phyloP scores from a whole-genome alignment of 441 rosid genomes.

The Eruca vesicaria region DNA sequence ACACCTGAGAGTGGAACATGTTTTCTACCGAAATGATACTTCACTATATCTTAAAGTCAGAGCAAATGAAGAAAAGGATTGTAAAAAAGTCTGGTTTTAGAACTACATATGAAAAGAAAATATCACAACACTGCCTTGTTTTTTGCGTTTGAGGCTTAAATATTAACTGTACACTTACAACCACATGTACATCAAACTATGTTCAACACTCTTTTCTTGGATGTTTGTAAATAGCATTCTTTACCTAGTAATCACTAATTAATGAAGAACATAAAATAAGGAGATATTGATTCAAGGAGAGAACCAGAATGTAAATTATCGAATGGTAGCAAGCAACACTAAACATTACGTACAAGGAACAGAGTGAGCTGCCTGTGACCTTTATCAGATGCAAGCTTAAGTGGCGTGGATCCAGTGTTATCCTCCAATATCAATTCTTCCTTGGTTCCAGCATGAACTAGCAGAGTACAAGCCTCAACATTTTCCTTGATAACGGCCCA shows the following conservation, averaged over 20 bases:
- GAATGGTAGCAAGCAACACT: constrained; percentile 24
- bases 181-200: neutral
- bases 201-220: neutral
- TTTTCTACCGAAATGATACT: neutral
- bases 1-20: constrained; percentile 1
- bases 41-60: neutral
- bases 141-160: neutral
- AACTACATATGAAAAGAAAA: neutral
- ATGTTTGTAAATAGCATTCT: neutral
- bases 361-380: constrained; percentile 86
- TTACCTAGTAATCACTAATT: neutral
- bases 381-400: constrained; percentile 84
- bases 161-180: neutral
- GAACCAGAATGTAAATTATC: neutral
- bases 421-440: constrained; percentile 67
- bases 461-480: constrained; percentile 75
- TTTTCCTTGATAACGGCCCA: constrained; percentile 89
- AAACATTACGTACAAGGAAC: constrained; percentile 81
- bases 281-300: neutral
- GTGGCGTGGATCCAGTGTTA: constrained; percentile 82
- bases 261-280: neutral
- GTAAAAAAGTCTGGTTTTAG: neutral
- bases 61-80: neutral
- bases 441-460: constrained; percentile 88
- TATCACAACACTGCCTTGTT: neutral